These are phyloP conservation scores for Phaeotremella skinneri DNA, from an alignment of 768 basidiomycete species.

Conservation along the genomic window DNA sequence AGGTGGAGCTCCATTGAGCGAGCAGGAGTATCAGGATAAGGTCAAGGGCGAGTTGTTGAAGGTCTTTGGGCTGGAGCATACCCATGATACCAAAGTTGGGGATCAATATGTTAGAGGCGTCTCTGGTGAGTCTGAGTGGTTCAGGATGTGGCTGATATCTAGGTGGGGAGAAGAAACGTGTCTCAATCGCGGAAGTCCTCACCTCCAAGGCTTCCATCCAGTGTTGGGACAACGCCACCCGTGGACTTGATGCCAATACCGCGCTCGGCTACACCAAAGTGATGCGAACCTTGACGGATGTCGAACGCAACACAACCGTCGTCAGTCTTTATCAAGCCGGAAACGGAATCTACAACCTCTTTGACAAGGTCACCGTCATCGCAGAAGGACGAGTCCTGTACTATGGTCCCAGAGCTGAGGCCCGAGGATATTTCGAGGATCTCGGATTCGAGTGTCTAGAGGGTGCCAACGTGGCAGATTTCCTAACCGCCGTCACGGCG, in stretches of 20 bases:
- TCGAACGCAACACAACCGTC: constrained; percentile 39
- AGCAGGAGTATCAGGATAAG: constrained; percentile 42
- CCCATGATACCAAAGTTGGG: constrained; percentile 46
- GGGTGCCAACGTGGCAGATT: constrained; percentile 45
- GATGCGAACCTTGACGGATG: constrained; percentile 36
- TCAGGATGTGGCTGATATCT: background rate
- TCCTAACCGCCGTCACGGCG: constrained; percentile 40
- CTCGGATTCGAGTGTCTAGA: constrained; percentile 42
- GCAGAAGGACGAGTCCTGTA: constrained; percentile 56
- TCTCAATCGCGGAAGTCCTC: constrained; percentile 47
- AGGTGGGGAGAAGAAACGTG: constrained; percentile 49
- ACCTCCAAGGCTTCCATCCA: constrained; percentile 39
- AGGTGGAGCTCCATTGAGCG: constrained; percentile 24
- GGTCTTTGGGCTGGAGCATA: constrained; percentile 45
- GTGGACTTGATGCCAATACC: constrained; percentile 47
- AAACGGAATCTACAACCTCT: constrained; percentile 46
- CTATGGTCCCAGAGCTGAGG: constrained; percentile 54
- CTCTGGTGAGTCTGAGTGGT: constrained; percentile 38
- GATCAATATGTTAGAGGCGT: constrained; percentile 54
- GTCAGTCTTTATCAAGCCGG: constrained; percentile 46
- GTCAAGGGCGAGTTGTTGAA: constrained; percentile 52
- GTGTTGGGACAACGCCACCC: constrained; percentile 45
- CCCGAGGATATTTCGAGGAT: constrained; percentile 52
- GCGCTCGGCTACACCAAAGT: constrained; percentile 40
- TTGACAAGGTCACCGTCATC: constrained; percentile 56